Evolutionary conservation across 768 basidiomycete species (phyloP).

Genomic region (Panellus pusillus): DNA sequence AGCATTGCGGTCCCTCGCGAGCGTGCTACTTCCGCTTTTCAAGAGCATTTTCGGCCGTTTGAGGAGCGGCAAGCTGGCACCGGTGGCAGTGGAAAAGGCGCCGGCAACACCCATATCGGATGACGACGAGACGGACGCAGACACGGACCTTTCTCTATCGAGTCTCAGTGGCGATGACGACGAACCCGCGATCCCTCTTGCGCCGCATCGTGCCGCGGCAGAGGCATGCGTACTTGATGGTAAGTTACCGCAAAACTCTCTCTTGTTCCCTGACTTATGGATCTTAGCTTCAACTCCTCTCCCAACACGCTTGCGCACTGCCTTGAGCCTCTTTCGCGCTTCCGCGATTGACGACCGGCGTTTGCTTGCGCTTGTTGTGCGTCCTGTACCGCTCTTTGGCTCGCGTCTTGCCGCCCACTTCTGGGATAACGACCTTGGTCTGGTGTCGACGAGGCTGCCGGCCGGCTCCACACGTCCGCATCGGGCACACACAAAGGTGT

Average conservation of each 20-base stretch:
- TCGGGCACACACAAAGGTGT: conserved; percentile 16
- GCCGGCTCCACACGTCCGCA: conserved; percentile 22
- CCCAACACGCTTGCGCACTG: conserved; percentile 19
- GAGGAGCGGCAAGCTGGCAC: background rate
- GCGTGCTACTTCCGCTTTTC: conserved; percentile 38
- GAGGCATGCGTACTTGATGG: conserved; percentile 36
- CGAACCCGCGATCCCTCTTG: background rate
- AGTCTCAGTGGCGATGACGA: conserved; percentile 10
- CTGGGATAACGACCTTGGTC: conserved; percentile 36
- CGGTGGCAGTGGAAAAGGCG: background rate
- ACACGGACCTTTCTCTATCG: conserved; percentile 15
- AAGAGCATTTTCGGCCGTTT: conserved; percentile 32
- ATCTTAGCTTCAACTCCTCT: conserved; percentile 10
- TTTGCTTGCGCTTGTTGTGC: conserved; percentile 29
- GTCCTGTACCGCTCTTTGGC: conserved; percentile 22
- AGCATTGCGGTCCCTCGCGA: conserved; percentile 62
- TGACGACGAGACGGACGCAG: conserved; percentile 9
- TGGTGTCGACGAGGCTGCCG: conserved; percentile 56
- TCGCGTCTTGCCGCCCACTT: conserved; percentile 23
- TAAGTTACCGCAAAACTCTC: conserved; percentile 13
- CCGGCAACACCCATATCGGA: conserved; percentile 1
- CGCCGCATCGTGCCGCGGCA: background rate
- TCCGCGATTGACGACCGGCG: background rate
- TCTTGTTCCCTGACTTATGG: background rate
- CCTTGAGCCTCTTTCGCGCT: background rate